Evolutionary conservation across 1,284 basidiomycete species (phyloP), one percentile per base, ranked within the genome.

Genomic region (Sanguinoderma infundibulare): DNA sequence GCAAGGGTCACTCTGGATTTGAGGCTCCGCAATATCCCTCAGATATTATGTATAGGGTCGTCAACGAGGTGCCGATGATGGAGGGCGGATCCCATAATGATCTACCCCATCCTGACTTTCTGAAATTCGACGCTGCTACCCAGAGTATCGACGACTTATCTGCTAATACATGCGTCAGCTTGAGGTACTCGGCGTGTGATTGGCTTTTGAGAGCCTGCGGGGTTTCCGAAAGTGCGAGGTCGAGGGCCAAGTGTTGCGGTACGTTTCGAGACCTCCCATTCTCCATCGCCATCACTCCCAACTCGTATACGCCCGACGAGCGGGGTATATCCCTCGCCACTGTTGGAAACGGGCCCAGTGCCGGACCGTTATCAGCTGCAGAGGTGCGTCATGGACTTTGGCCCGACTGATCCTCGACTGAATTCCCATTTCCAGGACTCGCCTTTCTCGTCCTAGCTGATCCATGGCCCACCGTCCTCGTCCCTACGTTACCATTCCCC

Each of bases 401-500:
- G 20, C 15, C 30, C 32, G 32, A 17, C 60, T 55, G 55, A 47
- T 38, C 35, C 35, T 47, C 54, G 17, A 32, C 49, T 28, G 26
- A 44, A 30, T 32, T 44, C 50, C 55, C 38, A 22, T 44, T 47
- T 53, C 44, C 20, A 42, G 44, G 51, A 44, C 50, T 39, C 53
- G 36, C 52, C 55, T 52, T 62, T 51, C 57, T 39, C 53, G 62
- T 61, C 60, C 54, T 30, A 50, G 65, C 59, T 42, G 44, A 64
- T 59, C 57, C 59, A 67, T 67, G 65, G 60, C 65, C 42, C 60
- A 61, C 24, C 65, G 63, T 51, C 73, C 74, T n/a, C 71, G 78
- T 46, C 80, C 81, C 7, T 73, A 78, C 53, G 49, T 83, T 55
- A 61, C 72, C 42, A 83, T 83, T 35, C 79, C 81, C 10, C 65